Conservation (phyloP, 805 yeast genomes). For the Ogataea dorogensis region DNA sequence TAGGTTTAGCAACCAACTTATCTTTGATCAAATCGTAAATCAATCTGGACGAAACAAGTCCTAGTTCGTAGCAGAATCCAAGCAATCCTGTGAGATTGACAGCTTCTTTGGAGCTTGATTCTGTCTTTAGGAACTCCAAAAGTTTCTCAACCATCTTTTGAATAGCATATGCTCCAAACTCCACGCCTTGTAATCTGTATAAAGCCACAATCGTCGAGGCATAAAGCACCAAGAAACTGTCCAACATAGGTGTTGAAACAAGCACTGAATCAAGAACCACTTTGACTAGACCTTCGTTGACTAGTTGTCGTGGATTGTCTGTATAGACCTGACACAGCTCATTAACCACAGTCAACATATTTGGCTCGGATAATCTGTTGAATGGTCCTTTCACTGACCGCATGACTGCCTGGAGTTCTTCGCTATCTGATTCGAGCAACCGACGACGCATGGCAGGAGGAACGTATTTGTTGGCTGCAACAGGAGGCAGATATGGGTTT, state of each 20-base stretch:
- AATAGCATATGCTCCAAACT: conserved; percentile 82
- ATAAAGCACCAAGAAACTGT: conserved; percentile 75
- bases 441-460: conserved; percentile 84
- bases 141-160: conserved; percentile 77
- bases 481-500: conserved; percentile 76
- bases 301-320: conserved; percentile 73
- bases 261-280: conserved; percentile 63
- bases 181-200: conserved; percentile 77
- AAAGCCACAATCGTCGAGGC: conserved; percentile 75
- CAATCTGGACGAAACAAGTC: conserved; percentile 68
- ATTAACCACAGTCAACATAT: conserved; percentile 64
- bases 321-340: conserved; percentile 64
- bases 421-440: conserved; percentile 41
- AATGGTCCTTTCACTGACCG: conserved; percentile 76
- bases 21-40: conserved; percentile 71
- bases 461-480: conserved; percentile 52
- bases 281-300: conserved; percentile 64
- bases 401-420: conserved; percentile 48
- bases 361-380: conserved; percentile 88
- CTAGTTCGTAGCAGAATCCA: conserved; percentile 74
- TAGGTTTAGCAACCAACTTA: conserved; percentile 39
- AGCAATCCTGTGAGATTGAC: conserved; percentile 68
- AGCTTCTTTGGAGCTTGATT: conserved; percentile 32
- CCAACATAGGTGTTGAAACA: conserved; percentile 65
- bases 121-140: conserved; percentile 40